Base-by-base conservation (phyloP, 441 rosid genomes). In the Pelargonium myrrhifolium region DNA sequence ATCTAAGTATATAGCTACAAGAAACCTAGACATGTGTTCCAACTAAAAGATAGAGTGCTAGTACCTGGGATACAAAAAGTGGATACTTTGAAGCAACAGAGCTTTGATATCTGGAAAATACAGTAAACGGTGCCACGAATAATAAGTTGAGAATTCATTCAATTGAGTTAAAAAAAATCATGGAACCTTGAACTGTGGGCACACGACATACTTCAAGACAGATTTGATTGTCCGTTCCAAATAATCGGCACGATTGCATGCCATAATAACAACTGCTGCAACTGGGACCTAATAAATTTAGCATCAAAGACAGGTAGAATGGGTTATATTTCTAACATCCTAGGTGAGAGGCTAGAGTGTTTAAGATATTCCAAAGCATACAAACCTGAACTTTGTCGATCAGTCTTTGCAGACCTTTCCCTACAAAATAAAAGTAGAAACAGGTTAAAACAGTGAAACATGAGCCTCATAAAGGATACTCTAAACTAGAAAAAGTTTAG, bases 211-310 rank as follows among this genome's bases (percentile, higher is more conserved):
- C 99, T 83, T 94, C 56, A 91, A 78, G 63, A 92, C 79, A 58
- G 99, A 89, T n/a, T 82, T 68, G 55, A 92, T 65, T 51, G 98
- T 94, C 82, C 94, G 80, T 75, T 88, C 91, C 67, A 92, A 80
- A 85, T 94, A 94, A 82, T 94, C 97, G 64, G 98, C 98, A 45
- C 99, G 99, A 76, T 86, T 92, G 87, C 99, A 94, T 2, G 99
- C 98, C 98, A 94, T 94, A 76, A 92, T 83, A 69, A 94, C 97
- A 71, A 94, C 87, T 64, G 98, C 98, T 45, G 98, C 99, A 63
- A 91, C 76, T 1, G 89, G 92, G 55, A 53, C 80, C 97, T 94
- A 79, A 66, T 22, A 31, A 70, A 72, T 65, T 49, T 67, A 73
- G 75, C 10, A 70, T 21, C 72, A 75, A 62, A 45, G 64, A 64